Evolutionary conservation across 768 basidiomycete species (phyloP).

Genomic region (Lentinus brumalis): DNA sequence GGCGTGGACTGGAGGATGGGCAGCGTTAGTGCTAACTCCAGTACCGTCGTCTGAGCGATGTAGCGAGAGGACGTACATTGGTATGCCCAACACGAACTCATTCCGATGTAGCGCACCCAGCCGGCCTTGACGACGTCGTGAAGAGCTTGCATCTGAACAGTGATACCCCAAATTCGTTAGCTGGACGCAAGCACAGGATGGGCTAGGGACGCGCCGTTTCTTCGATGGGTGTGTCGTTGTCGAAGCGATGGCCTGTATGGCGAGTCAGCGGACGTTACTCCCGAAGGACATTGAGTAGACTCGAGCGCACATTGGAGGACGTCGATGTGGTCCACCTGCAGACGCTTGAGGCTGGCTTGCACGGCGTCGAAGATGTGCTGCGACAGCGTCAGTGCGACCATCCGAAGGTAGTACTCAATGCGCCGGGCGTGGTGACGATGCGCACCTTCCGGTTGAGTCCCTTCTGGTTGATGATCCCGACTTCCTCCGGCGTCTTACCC

Average conservation of each 20-base stretch:
- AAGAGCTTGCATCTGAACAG: conserved; percentile 43
- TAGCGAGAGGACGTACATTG: conserved; percentile 28
- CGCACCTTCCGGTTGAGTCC: conserved; percentile 40
- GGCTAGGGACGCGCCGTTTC: conserved; percentile 28
- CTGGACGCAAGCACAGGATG: too few relatives aligned
- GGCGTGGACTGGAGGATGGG: conserved; percentile 31
- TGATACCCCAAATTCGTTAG: too few relatives aligned
- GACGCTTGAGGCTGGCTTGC: conserved; percentile 59
- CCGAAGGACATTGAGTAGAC: too few relatives aligned
- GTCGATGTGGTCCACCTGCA: conserved; percentile 79
- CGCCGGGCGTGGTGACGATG: not conserved
- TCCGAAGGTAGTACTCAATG: too few relatives aligned
- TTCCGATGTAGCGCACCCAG: conserved; percentile 45
- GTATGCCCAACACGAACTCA: conserved; percentile 40
- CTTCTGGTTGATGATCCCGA: conserved; percentile 39
- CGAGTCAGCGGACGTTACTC: not conserved
- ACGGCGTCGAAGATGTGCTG: conserved; percentile 76
- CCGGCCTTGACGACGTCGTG: conserved; percentile 50
- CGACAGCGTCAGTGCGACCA: not conserved
- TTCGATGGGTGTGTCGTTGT: conserved; percentile 43
- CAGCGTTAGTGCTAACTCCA: not conserved
- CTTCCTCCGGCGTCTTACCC: conserved; percentile 13
- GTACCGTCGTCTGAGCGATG: not conserved
- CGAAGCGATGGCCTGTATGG: conserved; percentile 36
- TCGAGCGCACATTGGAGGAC: conserved; percentile 59